phyloP scores from a whole-genome alignment of 2,329 filamentous ascomycete species.

The Penicillium capsulatum region DNA sequence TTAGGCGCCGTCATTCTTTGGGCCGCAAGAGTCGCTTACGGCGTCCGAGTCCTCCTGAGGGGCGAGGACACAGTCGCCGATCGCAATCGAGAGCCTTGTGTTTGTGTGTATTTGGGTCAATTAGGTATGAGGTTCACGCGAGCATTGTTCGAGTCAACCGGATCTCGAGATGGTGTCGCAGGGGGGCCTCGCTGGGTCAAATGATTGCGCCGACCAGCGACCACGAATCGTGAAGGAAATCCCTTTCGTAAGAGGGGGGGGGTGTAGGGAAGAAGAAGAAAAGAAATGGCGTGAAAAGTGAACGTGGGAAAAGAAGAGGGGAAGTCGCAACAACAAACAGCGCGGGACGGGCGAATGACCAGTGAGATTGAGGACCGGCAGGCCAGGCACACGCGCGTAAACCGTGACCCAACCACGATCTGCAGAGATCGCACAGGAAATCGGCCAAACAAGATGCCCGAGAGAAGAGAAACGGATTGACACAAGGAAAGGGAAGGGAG shows the following conservation, averaged over 20 bases:
- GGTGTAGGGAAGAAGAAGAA: constrained; percentile 2
- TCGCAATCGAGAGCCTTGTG: constrained; percentile 18
- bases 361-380: constrained; percentile 9
- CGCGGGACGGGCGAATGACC: no score
- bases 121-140: constrained; percentile 16
- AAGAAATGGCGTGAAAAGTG: constrained; percentile 12
- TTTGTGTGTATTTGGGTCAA: constrained; percentile 16
- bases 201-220: constrained; percentile 32
- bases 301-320: constrained; percentile 4
- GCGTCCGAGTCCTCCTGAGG: constrained; percentile 13
- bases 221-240: constrained; percentile 13
- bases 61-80: constrained; percentile 1
- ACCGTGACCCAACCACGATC: constrained; percentile 14
- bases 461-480: constrained; percentile 7
- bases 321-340: no score
- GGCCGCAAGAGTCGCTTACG: constrained; percentile 11
- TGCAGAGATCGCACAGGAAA: constrained; percentile 6
- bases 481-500: constrained; percentile 9
- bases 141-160: constrained; percentile 29
- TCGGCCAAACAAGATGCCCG: background rate
- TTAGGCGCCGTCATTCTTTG: constrained; percentile 17
- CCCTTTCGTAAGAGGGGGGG: constrained; percentile 8
- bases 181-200: constrained; percentile 5
- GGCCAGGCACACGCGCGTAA: constrained; percentile 15
- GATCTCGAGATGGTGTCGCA: constrained; percentile 10